Base-by-base conservation (phyloP, 176 grass and related monocot species). In the Echinochloa phyllopogon region DNA sequence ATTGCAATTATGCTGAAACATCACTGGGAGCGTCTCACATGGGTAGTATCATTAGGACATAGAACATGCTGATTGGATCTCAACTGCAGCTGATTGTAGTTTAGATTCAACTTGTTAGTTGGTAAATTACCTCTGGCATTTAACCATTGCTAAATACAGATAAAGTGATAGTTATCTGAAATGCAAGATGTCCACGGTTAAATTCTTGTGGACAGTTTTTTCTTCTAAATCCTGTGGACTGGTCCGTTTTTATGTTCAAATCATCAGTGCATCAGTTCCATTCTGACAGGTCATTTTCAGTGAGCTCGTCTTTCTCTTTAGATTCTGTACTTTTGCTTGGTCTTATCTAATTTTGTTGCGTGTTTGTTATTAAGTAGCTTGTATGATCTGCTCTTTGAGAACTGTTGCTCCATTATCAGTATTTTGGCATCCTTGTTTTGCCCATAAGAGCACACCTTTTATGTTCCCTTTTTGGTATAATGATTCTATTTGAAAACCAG, bases 391-490 rank as follows among this genome's bases (percentile, higher is more conserved):
- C 62, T 59, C 47, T 49, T 42, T 42, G 65, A 73, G 47, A 65
- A 82, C n/a, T 66, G 29, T 36, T 83, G 66, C 78, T 73, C 74
- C 76, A 47, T 63, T 56, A 89, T 67, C 65, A 78, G 25, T 57
- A 78, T 71, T 86, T 77, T 67, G 40, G 74, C 78, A 79, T 83
- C 29, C 66, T 43, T 83, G 33, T 79, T 79, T 78, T 83, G 58
- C 74, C 20, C 68, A 78, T 65, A 79, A 57, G 38, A 10, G 48
- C 74, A 74, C 50, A 67, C 72, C 23, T 86, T 74, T 86, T 65
- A 78, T 90, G 84, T 85, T 61, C 84, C 79, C 16, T 66, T 86
- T 86, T 43, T 82, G 75, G 66, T 86, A 79, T 74, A 79, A 79
- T 12, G 58, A 65, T 90, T 87, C 79, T 79, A 29, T 83, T 90